Conservation (phyloP, 2,329 filamentous ascomycete genomes). For the Trichoderma breve region DNA sequence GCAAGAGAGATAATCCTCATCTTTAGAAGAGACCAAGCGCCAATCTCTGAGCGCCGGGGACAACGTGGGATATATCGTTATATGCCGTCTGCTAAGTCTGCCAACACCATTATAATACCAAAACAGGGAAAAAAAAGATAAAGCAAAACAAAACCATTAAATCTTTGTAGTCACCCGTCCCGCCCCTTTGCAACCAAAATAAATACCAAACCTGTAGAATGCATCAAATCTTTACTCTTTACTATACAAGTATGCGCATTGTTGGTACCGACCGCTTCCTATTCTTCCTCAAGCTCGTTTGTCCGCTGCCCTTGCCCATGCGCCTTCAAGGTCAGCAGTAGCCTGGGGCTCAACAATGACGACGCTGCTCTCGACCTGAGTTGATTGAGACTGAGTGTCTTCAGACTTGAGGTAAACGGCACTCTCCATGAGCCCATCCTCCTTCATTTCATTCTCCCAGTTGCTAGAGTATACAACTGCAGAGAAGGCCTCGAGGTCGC, state of each 20-base stretch:
- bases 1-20: not conserved
- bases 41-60: not conserved
- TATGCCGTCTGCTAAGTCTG: not conserved
- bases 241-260: constrained; percentile 10
- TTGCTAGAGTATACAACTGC: constrained; percentile 87
- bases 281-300: constrained; percentile 21
- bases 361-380: constrained; percentile 47
- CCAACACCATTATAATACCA: not conserved
- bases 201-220: constrained; percentile 4
- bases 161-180: not conserved
- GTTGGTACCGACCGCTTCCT: not conserved
- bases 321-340: constrained; percentile 58
- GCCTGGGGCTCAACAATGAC: constrained; percentile 49
- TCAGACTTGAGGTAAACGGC: constrained; percentile 36
- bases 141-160: not conserved
- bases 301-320: constrained; percentile 63
- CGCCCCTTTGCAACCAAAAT: not conserved
- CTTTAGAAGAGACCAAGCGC: not conserved
- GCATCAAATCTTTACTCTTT: constrained; percentile 14
- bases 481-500: constrained; percentile 77
- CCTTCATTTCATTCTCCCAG: constrained; percentile 65
- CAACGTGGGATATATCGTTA: not conserved
- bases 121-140: not conserved
- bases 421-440: constrained; percentile 44
- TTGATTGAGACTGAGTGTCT: constrained; percentile 24